A percentile compares a stretch with the other conserved stretches of the same genome.
These are phyloP conservation scores for Austroboletus rostrupii DNA, from an alignment of 1,284 basidiomycete species.

Conservation along the genomic window DNA sequence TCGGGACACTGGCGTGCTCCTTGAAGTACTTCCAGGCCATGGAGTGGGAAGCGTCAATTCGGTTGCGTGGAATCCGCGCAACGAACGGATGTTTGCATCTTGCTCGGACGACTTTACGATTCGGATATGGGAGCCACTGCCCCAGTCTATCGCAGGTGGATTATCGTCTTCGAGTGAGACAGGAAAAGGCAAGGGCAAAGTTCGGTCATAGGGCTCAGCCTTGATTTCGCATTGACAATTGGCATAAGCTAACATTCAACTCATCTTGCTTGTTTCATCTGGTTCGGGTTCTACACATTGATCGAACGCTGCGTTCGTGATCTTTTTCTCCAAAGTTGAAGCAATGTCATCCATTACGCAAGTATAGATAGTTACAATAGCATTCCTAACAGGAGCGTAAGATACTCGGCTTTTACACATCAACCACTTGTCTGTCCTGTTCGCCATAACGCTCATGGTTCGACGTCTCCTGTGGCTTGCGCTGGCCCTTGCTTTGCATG, in stretches of 20 bases:
- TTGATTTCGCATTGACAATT: conserved; percentile 27
- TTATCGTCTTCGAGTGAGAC: too few species aligned
- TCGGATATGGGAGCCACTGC: conserved; percentile 53
- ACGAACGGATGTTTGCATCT: conserved; percentile 87
- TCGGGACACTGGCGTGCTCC: conserved; percentile 74
- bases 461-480: conserved; percentile 3
- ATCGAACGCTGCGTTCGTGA: conserved; percentile 27
- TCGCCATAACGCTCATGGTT: not conserved
- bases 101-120: conserved; percentile 87
- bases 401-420: conserved; percentile 9
- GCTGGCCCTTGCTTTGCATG: conserved; percentile 7
- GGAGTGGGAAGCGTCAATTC: conserved; percentile 87
- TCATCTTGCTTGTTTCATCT: conserved; percentile 28
- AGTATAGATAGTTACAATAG: conserved; percentile 34
- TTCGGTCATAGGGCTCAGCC: conserved; percentile 26
- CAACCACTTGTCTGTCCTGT: conserved; percentile 1
- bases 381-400: conserved; percentile 26
- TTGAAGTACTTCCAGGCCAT: conserved; percentile 86
- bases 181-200: conserved; percentile 39
- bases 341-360: conserved; percentile 29
- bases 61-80: conserved; percentile 92
- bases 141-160: too few species aligned
- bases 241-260: conserved; percentile 30
- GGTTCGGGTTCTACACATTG: conserved; percentile 21
- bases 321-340: conserved; percentile 17